Conservation (phyloP, 2,329 filamentous ascomycete genomes). For the Cercospora berteroae region DNA sequence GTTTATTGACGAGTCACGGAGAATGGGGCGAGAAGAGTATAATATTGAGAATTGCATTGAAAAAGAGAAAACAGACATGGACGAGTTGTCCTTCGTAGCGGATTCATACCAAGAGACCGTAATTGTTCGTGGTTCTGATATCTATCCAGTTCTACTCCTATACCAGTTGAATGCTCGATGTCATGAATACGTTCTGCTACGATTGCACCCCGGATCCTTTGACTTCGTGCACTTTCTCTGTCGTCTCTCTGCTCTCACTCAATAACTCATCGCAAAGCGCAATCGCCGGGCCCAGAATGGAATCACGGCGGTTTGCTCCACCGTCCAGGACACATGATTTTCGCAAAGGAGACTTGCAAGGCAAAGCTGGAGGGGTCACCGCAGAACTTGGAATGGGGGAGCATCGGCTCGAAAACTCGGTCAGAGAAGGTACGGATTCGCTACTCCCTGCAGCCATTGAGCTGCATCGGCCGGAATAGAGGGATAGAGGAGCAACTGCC, state of each 20-base stretch:
- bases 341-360: neutral
- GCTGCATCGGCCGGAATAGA: neutral
- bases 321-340: neutral
- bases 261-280: neutral
- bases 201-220: neutral
- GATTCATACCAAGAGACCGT: neutral
- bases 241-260: neutral
- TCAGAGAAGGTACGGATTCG: neutral
- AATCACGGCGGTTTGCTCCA: neutral
- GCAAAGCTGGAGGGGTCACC: neutral
- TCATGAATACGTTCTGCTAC: neutral
- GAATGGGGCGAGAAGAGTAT: neutral
- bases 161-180: neutral
- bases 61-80: neutral
- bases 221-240: neutral
- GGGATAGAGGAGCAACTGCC: neutral
- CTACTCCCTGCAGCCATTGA: neutral
- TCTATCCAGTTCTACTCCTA: neutral
- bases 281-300: neutral
- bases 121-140: neutral
- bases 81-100: neutral
- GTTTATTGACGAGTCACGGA: neutral
- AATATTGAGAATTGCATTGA: no score
- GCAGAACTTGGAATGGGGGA: neutral
- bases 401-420: slow-evolving; percentile 1